A percentile compares a stretch with the other conserved stretches of the same genome.
Evolutionary conservation across 1,284 basidiomycete species (phyloP).

Genomic region (Ustilago lituana): DNA sequence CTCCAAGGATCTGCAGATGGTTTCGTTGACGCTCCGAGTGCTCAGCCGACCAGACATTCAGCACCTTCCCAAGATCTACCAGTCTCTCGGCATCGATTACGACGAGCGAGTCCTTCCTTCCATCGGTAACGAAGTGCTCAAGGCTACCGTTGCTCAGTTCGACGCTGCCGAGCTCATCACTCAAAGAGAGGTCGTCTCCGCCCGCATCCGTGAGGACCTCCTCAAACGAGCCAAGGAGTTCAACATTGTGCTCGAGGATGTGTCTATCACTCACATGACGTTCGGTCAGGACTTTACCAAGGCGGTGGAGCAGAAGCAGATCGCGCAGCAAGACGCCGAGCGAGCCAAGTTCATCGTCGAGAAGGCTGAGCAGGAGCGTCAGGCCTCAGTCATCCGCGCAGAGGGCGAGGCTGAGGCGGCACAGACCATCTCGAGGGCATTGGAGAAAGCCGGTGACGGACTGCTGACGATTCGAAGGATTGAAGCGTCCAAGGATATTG

Average conservation of each 20-base stretch:
- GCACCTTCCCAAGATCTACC: constrained; percentile 92
- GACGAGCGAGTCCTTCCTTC: constrained; percentile 84
- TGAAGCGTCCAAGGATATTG: constrained; percentile 97
- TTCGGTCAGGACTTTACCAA: constrained; percentile 73
- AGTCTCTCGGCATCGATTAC: constrained; percentile 91
- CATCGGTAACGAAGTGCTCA: constrained; percentile 91
- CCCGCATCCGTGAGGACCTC: constrained; percentile 91
- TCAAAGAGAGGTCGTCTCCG: constrained; percentile 77
- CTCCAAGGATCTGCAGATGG: constrained; percentile 95
- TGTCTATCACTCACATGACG: constrained; percentile 81
- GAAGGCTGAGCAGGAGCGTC: constrained; percentile 94
- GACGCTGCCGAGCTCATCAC: constrained; percentile 94
- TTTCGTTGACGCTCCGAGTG: constrained; percentile 90
- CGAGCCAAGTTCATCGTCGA: constrained; percentile 99
- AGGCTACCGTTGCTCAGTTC: constrained; percentile 97
- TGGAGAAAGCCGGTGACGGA: constrained; percentile 93
- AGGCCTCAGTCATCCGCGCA: constrained; percentile 95
- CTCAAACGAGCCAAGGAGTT: constrained; percentile 94
- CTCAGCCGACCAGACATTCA: constrained; percentile 90
- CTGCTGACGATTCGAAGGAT: constrained; percentile 95
- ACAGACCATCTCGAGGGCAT: constrained; percentile 84
- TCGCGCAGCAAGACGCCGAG: constrained; percentile 91
- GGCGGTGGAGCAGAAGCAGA: constrained; percentile 98
- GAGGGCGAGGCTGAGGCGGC: constrained; percentile 96
- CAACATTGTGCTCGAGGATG: constrained; percentile 94